Conservation (phyloP, 2,329 filamentous ascomycete genomes). For the Fusarium vanettenii region DNA sequence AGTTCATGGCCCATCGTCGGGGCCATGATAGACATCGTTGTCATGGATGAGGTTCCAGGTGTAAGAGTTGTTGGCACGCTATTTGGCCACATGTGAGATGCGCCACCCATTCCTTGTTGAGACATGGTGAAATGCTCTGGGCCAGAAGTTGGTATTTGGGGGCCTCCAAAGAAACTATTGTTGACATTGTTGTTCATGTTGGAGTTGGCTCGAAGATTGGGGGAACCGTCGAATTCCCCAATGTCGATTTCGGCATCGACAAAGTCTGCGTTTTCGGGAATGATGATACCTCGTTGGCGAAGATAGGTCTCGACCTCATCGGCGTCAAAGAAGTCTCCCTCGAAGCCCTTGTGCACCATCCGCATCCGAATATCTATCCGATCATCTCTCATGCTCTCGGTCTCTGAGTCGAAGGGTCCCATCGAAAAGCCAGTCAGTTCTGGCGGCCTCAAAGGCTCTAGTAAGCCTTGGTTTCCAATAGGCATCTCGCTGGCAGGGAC, state of each 20-base stretch:
- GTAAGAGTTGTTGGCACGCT: constrained; percentile 17
- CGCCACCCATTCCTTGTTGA: constrained; percentile 3
- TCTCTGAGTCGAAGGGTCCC: constrained; percentile 60
- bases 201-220: constrained; percentile 7
- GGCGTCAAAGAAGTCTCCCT: constrained; percentile 81
- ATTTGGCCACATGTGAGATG: constrained; percentile 25
- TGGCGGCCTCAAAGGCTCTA: constrained; percentile 36
- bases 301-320: constrained; percentile 83
- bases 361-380: constrained; percentile 60
- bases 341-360: constrained; percentile 69
- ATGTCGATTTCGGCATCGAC: constrained; percentile 68
- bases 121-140: constrained; percentile 12
- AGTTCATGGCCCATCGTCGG: constrained; percentile 16
- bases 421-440: constrained; percentile 49
- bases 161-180: constrained; percentile 26
- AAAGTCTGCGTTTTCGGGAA: constrained; percentile 70
- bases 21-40: constrained; percentile 8
- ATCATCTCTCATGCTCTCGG: constrained; percentile 55
- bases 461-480: constrained; percentile 54
- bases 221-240: constrained; percentile 49
- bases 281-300: constrained; percentile 69
- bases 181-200: not conserved
- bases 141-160: not conserved
- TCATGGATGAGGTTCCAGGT: constrained; percentile 15
- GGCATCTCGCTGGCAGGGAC: constrained; percentile 11